Conservation (phyloP, 257 asterid genomes). For the Scutellaria minor region DNA sequence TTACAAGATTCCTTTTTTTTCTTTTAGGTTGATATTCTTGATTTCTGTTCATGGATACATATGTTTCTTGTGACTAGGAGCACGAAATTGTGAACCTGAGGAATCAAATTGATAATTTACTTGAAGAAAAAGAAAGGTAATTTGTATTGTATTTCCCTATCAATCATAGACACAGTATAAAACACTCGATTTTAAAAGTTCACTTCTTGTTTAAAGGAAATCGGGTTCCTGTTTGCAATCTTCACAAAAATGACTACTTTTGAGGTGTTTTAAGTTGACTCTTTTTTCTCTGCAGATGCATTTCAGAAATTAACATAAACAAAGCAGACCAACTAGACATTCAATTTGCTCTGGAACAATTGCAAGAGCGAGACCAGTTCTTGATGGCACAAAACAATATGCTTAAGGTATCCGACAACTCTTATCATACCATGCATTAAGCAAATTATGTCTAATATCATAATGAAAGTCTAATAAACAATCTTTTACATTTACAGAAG, state of each 20-base stretch:
- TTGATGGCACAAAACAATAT: slow-evolving; percentile 78
- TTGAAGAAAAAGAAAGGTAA: slow-evolving; percentile 76
- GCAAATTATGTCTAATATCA: not conserved
- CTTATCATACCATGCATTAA: not conserved
- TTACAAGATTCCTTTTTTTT: slow-evolving; percentile 14
- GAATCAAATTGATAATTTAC: slow-evolving; percentile 59
- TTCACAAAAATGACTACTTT: no score
- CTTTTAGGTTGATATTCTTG: not conserved
- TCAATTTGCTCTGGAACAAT: slow-evolving; percentile 63
- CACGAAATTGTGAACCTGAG: slow-evolving; percentile 59
- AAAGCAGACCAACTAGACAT: slow-evolving; percentile 59
- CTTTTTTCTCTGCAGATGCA: slow-evolving; percentile 51
- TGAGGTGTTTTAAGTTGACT: no score
- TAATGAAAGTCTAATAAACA: slow-evolving; percentile 15
- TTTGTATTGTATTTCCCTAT: slow-evolving; percentile 27
- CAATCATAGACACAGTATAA: slow-evolving; percentile 8
- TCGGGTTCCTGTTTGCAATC: no score
- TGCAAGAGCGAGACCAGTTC: slow-evolving; percentile 74
- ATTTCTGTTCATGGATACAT: slow-evolving; percentile 28
- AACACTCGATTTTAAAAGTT: not conserved
- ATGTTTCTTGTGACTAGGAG: slow-evolving; percentile 54
- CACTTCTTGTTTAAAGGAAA: no score
- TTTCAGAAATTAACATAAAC: slow-evolving; percentile 54
- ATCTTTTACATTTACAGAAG: slow-evolving; percentile 47
- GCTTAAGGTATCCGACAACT: slow-evolving; percentile 58